These are phyloP conservation scores for Sporobolomyces pararoseus DNA, from an alignment of 768 basidiomycete genomes.

Conservation along the genomic window DNA sequence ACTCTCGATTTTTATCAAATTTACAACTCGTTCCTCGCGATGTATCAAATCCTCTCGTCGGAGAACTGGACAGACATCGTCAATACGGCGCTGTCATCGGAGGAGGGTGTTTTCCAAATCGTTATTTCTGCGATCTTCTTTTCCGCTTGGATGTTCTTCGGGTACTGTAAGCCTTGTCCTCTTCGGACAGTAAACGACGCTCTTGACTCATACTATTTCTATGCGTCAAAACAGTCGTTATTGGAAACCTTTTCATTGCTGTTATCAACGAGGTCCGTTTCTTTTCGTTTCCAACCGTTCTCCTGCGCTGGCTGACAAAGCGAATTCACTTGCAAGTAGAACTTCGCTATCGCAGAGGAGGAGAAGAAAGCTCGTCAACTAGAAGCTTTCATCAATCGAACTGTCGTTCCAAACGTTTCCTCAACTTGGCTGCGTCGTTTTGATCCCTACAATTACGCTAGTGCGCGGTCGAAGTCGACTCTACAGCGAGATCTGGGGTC, in stretches of 20 bases:
- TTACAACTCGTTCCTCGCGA: slow-evolving; percentile 76
- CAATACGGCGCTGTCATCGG: slow-evolving; percentile 62
- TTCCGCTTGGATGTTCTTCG: slow-evolving; percentile 79
- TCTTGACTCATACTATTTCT: not conserved
- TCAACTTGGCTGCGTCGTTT: slow-evolving; percentile 67
- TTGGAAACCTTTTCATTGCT: slow-evolving; percentile 93
- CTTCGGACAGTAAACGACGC: not conserved
- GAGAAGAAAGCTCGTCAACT: slow-evolving; percentile 78
- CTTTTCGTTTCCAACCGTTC: not conserved
- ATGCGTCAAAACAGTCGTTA: slow-evolving; percentile 60
- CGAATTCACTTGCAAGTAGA: slow-evolving; percentile 49
- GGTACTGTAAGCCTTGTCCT: slow-evolving; percentile 64
- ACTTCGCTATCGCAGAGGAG: slow-evolving; percentile 88
- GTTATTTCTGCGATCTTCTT: slow-evolving; percentile 69
- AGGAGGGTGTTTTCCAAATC: slow-evolving; percentile 64
- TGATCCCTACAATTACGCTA: slow-evolving; percentile 83
- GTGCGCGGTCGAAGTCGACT: slow-evolving; percentile 60
- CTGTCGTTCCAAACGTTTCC: slow-evolving; percentile 47
- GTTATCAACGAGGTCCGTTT: slow-evolving; percentile 49
- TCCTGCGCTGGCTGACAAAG: not conserved
- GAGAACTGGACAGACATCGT: slow-evolving; percentile 88
- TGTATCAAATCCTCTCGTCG: slow-evolving; percentile 85
- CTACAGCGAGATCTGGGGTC: slow-evolving; percentile 49
- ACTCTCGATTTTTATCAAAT: slow-evolving; percentile 72
- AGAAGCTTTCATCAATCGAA: slow-evolving; percentile 57